phyloP scores from a whole-genome alignment of 192 early-diverging fungal species.

The Coemansia sp. region DNA sequence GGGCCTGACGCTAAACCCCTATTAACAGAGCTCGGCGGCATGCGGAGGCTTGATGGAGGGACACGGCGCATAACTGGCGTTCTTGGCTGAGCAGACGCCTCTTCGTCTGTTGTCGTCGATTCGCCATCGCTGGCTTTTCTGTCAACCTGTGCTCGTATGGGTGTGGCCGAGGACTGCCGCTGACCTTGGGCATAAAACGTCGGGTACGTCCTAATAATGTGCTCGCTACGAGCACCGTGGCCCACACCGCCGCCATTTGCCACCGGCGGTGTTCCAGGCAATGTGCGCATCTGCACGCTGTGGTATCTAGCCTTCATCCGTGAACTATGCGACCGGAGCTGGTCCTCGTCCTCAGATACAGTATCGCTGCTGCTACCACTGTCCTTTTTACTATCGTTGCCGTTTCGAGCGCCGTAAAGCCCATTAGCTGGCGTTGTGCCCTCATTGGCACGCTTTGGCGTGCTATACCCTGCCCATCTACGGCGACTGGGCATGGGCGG shows the following conservation, averaged over 20 bases:
- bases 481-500: constrained; percentile 56
- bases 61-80: constrained; percentile 17
- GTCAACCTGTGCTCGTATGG: background rate
- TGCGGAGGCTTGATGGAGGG: background rate
- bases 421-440: background rate
- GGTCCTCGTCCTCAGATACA: constrained; percentile 51
- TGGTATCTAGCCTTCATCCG: constrained; percentile 32
- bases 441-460: constrained; percentile 15
- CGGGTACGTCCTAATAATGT: background rate
- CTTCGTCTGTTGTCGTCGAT: constrained; percentile 41
- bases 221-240: background rate
- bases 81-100: constrained; percentile 6
- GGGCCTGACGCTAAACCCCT: background rate
- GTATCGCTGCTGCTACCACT: constrained; percentile 45
- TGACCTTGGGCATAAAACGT: background rate
- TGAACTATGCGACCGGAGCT: constrained; percentile 51
- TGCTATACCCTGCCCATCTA: constrained; percentile 40
- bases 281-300: constrained; percentile 24
- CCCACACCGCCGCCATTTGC: background rate
- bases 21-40: background rate
- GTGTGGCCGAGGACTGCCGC: constrained; percentile 1
- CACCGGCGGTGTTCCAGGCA: constrained; percentile 12
- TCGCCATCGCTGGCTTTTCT: constrained; percentile 25
- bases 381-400: background rate
- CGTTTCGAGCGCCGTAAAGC: background rate